Evolutionary conservation across 352 stramenopile species (phyloP), one percentile per base, ranked within the genome.

Genomic region (Phytophthora meadii): DNA sequence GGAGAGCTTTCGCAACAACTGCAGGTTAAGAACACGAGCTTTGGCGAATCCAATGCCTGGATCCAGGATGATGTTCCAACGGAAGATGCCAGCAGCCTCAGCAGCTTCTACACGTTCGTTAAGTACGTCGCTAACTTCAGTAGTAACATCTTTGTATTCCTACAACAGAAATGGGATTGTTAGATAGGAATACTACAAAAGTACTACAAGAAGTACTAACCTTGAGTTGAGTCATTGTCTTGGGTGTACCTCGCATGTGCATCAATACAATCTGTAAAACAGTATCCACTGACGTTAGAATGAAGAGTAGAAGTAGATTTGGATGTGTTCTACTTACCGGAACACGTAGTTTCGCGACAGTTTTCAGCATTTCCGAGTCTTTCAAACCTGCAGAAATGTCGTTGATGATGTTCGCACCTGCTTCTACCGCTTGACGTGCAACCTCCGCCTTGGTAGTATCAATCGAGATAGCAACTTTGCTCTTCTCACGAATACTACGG

Each of bases 21-120:
- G 72, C 3, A 99, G 61, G 72, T 99, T 99, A 1, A 96, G 78
- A 32, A 94, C 77, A 0, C 87, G 61, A 63, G 88, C 89, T 70
- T 99, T 99, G 14, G 98, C 97, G 80, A 99, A 99, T 4, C 98
- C 98, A 53, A 99, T 98, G 8, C 98, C 98, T 22, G 97, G 97
- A 76, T 99, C 97, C 19, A 99, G 62, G 19, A 99, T 75, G 48
- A 99, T 89, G 57, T 98, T 92, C 97, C 97, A 99, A 36, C 86
- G 80, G 42, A 83, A 94, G 37, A 99, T 90, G 2, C 95, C 96
- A 5, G 82, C 81, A 5, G 58, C 65, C 57, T 97, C 82, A n/a
- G 95, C 96, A 4, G 76, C 84, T 5, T 61, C 57, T 12, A 92
- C 87, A 42, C 81, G 82, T 64, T 91, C 67, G 19, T 79, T 74